Percentiles rank a stretch among this genome's conserved stretches.
phyloP scores from a whole-genome alignment of 768 basidiomycete species.

The Mycena sanguinolenta region DNA sequence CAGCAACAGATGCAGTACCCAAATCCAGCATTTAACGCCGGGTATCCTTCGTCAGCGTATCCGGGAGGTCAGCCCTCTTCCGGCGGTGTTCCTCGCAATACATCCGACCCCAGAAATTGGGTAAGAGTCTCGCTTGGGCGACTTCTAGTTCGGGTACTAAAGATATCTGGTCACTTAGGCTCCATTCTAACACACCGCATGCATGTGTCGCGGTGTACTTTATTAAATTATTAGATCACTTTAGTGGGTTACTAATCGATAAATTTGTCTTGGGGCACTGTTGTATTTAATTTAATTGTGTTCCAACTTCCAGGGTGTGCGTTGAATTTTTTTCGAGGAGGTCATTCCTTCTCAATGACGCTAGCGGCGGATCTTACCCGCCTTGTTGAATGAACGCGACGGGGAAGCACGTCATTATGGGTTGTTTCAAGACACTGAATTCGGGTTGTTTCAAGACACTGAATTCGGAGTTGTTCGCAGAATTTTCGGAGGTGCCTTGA shows the following conservation, averaged over 20 bases:
- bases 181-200: neutral
- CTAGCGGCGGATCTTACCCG: neutral
- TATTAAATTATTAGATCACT: neutral
- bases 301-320: neutral
- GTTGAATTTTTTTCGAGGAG: neutral
- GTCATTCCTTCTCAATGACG: neutral
- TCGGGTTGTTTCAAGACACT: neutral
- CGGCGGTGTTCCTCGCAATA: conserved; percentile 8
- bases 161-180: neutral
- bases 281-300: neutral
- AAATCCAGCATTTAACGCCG: conserved; percentile 10
- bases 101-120: conserved; percentile 26
- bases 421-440: neutral
- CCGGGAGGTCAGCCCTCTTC: conserved; percentile 9
- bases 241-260: neutral
- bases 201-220: neutral
- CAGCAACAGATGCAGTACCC: conserved; percentile 30
- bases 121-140: conserved; percentile 4
- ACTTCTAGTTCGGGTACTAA: neutral
- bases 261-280: neutral
- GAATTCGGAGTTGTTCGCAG: neutral
- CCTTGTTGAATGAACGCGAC: neutral
- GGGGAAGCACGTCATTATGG: neutral
- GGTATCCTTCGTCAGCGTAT: conserved; percentile 3
- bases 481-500: neutral